Evolutionary conservation across 352 stramenopile species (phyloP).

Genomic region (Globisporangium sylvaticum): DNA sequence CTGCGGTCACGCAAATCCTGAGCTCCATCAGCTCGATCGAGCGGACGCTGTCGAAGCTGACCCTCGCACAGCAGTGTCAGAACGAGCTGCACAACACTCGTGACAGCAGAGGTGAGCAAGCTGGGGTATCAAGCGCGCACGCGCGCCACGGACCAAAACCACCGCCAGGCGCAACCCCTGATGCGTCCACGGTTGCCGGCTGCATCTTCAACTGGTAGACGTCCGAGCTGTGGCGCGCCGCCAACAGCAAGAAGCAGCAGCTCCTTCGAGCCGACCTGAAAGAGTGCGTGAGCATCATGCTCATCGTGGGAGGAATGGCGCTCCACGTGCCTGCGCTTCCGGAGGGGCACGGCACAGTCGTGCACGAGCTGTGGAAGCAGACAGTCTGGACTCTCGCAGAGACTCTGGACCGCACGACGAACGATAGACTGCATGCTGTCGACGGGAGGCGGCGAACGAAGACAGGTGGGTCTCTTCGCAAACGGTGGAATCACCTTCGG

Average conservation of each 20-base stretch:
- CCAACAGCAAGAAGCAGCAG: constrained; percentile 14
- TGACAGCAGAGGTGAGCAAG: background rate
- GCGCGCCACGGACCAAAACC: background rate
- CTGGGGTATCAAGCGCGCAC: background rate
- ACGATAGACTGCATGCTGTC: background rate
- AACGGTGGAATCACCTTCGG: constrained; percentile 9
- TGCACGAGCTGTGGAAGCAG: constrained; percentile 17
- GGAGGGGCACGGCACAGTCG: background rate
- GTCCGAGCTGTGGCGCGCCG: constrained; percentile 10
- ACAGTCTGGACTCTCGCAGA: constrained; percentile 12
- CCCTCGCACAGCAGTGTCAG: background rate
- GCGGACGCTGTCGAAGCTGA: background rate
- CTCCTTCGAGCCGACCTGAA: constrained; percentile 15
- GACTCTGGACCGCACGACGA: constrained; percentile 11
- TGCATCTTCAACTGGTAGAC: constrained; percentile 13
- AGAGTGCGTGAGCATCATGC: constrained; percentile 17
- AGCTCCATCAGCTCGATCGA: background rate
- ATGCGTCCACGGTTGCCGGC: constrained; percentile 2
- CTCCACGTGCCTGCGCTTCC: background rate
- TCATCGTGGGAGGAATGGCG: background rate
- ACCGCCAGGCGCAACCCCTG: background rate
- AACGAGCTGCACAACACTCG: background rate
- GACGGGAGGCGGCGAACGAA: constrained; percentile 9
- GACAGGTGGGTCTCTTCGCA: constrained; percentile 10
- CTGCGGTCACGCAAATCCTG: background rate